Evolutionary conservation across 78 protist genomes (phyloP), one percentile per base, ranked within the genome.

Genomic region (Polysphondylium violaceum): DNA sequence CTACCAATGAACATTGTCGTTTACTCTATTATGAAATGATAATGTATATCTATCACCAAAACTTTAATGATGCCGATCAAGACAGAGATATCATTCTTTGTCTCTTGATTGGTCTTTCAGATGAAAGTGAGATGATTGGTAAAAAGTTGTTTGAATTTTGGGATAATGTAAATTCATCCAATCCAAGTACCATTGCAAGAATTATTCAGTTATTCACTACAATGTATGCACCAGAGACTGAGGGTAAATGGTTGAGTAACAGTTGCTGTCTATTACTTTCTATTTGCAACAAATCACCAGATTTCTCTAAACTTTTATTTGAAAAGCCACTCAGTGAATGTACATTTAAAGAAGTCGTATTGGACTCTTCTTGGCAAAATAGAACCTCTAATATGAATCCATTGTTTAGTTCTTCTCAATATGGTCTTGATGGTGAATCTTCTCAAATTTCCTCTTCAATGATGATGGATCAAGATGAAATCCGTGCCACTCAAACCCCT

Each of bases 311-410:
- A 47, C 60, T 79, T 2, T 19, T 94, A 5, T 94, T 94, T 75
- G 96, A 94, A 29, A 63, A 74, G 33, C 93, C 96, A 55, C 64
- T 94, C 44, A 33, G 55, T 19, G 94, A 89, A 64, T 69, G 93
- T 27, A 44, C 63, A 38, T 93, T 75, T 17, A 53, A 41, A 29
- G 93, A 86, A 17, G 69, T 69, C 9, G 51, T 23, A 36, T 16
- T 92, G 1, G 95, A 92, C 55, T 59, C 92, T 2, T 73, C 95
- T 36, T 73, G 85, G 88, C 71, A 92, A 16, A 56, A 63, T 41
- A 86, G 73, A 47, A 76, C 89, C 16, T 63, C 89, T 36, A 79
- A 88, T 56, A 93, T 93, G 95, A 87, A 88, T 59, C 93, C 95
- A 33, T 19, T 87, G 23, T 87, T 93, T 29, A 67, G 85, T 33